phyloP scores from a whole-genome alignment of 192 early-diverging fungal genomes.

The Paraglomus occultum region DNA sequence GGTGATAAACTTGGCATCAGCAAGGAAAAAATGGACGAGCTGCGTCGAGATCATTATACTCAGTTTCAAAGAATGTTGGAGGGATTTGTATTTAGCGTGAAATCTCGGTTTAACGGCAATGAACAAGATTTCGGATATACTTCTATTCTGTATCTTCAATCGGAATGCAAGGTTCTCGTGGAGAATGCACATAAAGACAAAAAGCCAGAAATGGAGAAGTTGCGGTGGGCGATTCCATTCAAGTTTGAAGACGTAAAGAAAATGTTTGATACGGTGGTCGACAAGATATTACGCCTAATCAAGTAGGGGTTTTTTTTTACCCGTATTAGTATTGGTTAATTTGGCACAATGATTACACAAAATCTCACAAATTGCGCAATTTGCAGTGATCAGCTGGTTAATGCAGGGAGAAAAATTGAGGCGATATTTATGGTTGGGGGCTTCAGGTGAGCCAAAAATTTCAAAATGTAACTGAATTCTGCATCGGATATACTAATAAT shows the following conservation, averaged over 20 bases:
- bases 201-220: not conserved
- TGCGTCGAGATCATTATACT: conserved; percentile 6
- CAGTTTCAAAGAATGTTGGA: conserved; percentile 20
- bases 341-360: too few species aligned
- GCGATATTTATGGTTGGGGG: conserved; percentile 56
- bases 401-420: conserved; percentile 33
- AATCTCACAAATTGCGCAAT: too few species aligned
- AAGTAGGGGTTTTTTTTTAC: conserved; percentile 3
- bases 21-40: not conserved
- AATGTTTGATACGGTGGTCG: conserved; percentile 13
- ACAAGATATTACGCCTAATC: not conserved
- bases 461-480: too few species aligned
- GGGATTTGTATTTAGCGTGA: conserved; percentile 13
- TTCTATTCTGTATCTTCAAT: conserved; percentile 1
- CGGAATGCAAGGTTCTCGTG: not conserved
- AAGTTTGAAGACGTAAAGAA: not conserved
- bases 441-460: conserved; percentile 32
- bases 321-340: too few species aligned
- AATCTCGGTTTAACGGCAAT: conserved; percentile 11
- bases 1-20: not conserved
- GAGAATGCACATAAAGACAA: not conserved
- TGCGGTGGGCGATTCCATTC: not conserved
- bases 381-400: conserved; percentile 38
- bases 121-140: not conserved
- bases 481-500: too few species aligned